Evolutionary conservation across 805 yeast species (phyloP).

Genomic region (Scheffersomyces amazonensis): DNA sequence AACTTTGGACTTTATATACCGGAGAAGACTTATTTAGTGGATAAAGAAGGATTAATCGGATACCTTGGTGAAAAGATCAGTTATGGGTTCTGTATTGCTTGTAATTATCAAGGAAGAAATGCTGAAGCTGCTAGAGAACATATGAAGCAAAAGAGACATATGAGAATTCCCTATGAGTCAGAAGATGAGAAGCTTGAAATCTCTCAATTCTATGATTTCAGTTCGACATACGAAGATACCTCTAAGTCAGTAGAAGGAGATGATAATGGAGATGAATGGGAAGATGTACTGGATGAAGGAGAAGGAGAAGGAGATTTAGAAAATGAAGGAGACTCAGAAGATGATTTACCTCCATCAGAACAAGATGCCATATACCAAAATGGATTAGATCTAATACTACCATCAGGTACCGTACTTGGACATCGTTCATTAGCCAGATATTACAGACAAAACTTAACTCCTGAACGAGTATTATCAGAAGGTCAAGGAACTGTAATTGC

Average conservation of each 20-base stretch:
- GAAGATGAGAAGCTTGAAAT: constrained; percentile 74
- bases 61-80: constrained; percentile 81
- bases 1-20: constrained; percentile 87
- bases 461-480: constrained; percentile 39
- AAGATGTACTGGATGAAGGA: constrained; percentile 32
- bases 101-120: constrained; percentile 80
- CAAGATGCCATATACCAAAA: constrained; percentile 29
- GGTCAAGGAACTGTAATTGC: constrained; percentile 50
- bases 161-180: constrained; percentile 83
- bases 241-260: constrained; percentile 6
- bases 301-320: constrained; percentile 10
- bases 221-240: constrained; percentile 51
- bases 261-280: constrained; percentile 35
- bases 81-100: constrained; percentile 79
- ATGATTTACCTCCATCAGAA: constrained; percentile 22
- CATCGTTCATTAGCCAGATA: constrained; percentile 43
- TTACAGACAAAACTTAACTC: constrained; percentile 42
- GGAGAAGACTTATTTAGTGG: constrained; percentile 65
- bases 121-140: constrained; percentile 89
- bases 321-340: constrained; percentile 21
- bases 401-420: constrained; percentile 42
- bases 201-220: constrained; percentile 81
- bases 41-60: constrained; percentile 67
- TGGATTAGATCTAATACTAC: constrained; percentile 39
- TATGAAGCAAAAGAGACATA: constrained; percentile 80